Percentiles rank a stretch among this genome's conserved stretches.
Conservation (phyloP, 73 alveolate genomes). For the Durusdinium trenchii region DNA sequence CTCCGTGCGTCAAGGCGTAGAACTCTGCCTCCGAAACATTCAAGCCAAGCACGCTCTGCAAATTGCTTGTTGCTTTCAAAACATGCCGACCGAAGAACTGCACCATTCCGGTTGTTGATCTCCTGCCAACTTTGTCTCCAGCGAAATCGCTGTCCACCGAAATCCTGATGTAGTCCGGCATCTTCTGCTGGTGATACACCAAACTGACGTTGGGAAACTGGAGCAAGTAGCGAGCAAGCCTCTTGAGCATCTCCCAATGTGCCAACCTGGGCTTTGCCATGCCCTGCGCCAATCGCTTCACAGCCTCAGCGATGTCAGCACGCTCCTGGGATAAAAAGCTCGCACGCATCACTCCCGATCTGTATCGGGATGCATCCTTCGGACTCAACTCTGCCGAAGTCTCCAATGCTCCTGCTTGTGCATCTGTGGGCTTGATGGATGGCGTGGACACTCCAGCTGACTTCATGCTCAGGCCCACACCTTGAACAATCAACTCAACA, state of each 20-base stretch:
- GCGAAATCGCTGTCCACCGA: conserved; percentile 28
- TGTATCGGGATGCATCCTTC: conserved; percentile 12
- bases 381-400: neutral
- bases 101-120: conserved; percentile 58
- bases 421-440: neutral
- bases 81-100: neutral
- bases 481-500: neutral
- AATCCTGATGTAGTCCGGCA: neutral
- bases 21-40: conserved; percentile 36
- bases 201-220: conserved; percentile 6
- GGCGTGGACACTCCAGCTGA: neutral
- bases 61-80: neutral
- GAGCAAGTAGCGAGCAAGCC: conserved; percentile 16
- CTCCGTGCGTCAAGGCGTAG: conserved; percentile 29
- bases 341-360: conserved; percentile 37
- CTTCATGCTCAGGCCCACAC: conserved; percentile 9
- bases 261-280: conserved; percentile 31
- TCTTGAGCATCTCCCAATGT: neutral
- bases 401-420: conserved; percentile 4
- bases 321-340: conserved; percentile 46
- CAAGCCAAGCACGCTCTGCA: conserved; percentile 27
- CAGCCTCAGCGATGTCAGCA: conserved; percentile 37
- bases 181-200: conserved; percentile 1
- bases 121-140: neutral
- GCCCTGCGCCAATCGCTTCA: conserved; percentile 17